phyloP scores from a whole-genome alignment of 768 basidiomycete genomes.

The Russula lepida region DNA sequence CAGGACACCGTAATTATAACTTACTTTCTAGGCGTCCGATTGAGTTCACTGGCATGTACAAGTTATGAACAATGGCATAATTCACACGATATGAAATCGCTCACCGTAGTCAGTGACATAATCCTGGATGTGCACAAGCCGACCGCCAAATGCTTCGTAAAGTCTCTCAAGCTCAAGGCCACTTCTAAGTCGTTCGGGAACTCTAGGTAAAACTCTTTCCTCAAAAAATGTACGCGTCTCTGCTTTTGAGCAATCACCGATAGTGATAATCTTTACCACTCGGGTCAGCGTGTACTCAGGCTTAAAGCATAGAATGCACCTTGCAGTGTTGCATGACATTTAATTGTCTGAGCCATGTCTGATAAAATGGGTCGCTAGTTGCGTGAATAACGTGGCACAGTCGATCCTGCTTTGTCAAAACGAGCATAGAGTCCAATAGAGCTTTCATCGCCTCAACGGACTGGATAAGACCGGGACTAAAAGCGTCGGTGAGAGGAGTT shows the following conservation, averaged over 20 bases:
- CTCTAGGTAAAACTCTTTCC: constrained; percentile 53
- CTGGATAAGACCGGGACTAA: constrained; percentile 64
- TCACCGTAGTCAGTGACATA: constrained; percentile 66
- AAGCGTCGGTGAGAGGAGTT: not conserved
- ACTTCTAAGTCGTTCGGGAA: constrained; percentile 52
- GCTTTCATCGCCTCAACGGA: constrained; percentile 78
- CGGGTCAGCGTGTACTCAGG: not conserved
- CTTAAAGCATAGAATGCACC: constrained; percentile 28
- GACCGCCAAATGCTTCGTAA: constrained; percentile 77
- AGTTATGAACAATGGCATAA: not conserved
- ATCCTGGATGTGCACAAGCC: constrained; percentile 76
- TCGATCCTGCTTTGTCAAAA: constrained; percentile 82
- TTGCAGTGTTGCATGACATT: constrained; percentile 82
- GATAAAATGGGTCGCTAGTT: constrained; percentile 79
- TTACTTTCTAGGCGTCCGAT: constrained; percentile 64
- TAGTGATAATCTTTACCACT: constrained; percentile 53
- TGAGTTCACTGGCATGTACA: constrained; percentile 49
- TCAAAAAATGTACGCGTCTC: constrained; percentile 62
- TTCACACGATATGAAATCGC: constrained; percentile 17
- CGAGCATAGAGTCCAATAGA: constrained; percentile 76
- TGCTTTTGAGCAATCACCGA: constrained; percentile 69
- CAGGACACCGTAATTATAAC: constrained; percentile 29
- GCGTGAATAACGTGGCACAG: constrained; percentile 77
- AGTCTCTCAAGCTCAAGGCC: constrained; percentile 61
- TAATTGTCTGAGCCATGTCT: constrained; percentile 71